A percentile compares a stretch with the other conserved stretches of the same genome.
Evolutionary conservation across 1,284 basidiomycete species (phyloP).

Genomic region (Coriolopsis trogii): DNA sequence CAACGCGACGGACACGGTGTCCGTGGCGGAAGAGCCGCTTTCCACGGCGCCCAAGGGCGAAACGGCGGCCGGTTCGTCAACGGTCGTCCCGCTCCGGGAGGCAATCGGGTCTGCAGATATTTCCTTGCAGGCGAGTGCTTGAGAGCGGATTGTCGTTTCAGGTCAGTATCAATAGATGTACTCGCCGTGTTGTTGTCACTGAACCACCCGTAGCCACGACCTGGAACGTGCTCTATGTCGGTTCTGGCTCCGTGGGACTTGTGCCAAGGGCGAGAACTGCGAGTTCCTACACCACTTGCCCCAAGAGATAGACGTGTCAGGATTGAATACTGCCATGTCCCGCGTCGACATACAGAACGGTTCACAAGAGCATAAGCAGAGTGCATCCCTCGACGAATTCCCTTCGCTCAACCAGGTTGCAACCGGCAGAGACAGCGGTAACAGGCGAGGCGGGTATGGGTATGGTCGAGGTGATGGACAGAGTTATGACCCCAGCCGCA

Average conservation of each 20-base stretch:
- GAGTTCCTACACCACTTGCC: constrained; percentile 91
- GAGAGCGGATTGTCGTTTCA: constrained; percentile 95
- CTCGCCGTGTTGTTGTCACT: constrained; percentile 7
- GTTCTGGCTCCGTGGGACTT: constrained; percentile 97
- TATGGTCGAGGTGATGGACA: constrained; percentile 44
- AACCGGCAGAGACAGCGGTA: constrained; percentile 42
- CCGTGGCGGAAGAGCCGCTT: constrained; percentile 51
- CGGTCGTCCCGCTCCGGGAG: constrained; percentile 58
- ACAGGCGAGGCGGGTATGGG: constrained; percentile 43
- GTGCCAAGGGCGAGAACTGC: constrained; percentile 90
- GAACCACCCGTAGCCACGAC: constrained; percentile 65
- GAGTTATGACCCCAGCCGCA: constrained; percentile 75
- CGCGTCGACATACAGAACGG: constrained; percentile 63
- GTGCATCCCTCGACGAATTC: constrained; percentile 81
- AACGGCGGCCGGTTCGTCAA: constrained; percentile 58
- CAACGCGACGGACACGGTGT: constrained; percentile 50
- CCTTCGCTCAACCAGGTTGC: constrained; percentile 64
- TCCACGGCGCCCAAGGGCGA: constrained; percentile 40
- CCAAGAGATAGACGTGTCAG: constrained; percentile 72
- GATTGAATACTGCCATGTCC: constrained; percentile 70
- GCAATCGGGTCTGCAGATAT: constrained; percentile 89
- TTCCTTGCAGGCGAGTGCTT: constrained; percentile 97
- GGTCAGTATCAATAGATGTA: constrained; percentile 50
- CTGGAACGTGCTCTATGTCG: constrained; percentile 92
- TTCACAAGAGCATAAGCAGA: constrained; percentile 39